Evolutionary conservation across 345 rosid genomes (phyloP), one percentile per base, ranked within the genome.

Genomic region (Hypericum perforatum): DNA sequence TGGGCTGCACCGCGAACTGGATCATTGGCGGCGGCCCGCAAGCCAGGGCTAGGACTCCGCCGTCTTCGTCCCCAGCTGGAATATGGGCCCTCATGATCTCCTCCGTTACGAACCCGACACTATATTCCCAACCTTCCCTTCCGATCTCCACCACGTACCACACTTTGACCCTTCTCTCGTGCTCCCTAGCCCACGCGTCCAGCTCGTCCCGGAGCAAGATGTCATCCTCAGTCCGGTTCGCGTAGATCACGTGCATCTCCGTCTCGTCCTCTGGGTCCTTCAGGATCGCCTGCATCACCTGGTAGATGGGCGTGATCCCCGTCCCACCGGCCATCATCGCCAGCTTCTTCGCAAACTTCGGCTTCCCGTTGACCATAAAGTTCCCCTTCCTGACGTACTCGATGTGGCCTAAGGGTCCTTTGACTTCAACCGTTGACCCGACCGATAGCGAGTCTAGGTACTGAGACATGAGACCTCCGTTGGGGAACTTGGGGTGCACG

Each of bases 11-110:
- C 0, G 95, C 88, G 11, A 82, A 92, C 60, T 92, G 88, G 57
- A 91, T 85, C 98, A 92, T 92, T 5, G 95, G 94, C 2, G 98
- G 98, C 5, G 98, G 96, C 16, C 98, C 98, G 9, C 96, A 92
- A 0, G 89, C 82, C 61, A 92, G 66, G 0, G 96, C 96, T 8
- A 88, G 69, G 5, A 80, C 50, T 0, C 80, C 50, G 22, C 50
- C 86, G 3, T 60, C 64, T 22, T 22, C 2, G 85, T 67, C n/a
- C 96, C 94, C 39, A 56, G 32, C 72, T 0, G 96, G 95, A 5
- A 83, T 10, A 41, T 81, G 95, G 52, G 77, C 82, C 54, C 95
- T 60, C 59, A 92, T 52, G 38, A 92, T 65, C 11, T 37, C 63
- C 58, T 88, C 95, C 2, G 82, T 79, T 16, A 92, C 43, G 66